phyloP scores from a whole-genome alignment of 176 grass and related monocot species.

The Hyparrhenia diplandra region DNA sequence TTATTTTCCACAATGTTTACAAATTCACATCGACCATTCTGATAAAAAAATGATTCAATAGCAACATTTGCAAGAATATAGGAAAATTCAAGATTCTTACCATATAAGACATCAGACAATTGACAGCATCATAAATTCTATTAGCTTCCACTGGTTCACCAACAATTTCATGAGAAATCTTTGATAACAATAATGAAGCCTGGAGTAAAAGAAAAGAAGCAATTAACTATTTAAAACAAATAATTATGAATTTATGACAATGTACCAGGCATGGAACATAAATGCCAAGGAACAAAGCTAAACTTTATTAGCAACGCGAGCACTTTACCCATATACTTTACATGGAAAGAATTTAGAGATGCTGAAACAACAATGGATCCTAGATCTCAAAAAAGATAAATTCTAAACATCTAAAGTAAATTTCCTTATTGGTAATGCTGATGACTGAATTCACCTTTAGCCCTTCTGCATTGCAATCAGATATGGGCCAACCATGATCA shows the following conservation, averaged over 20 bases:
- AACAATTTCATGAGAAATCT: slow-evolving; percentile 71
- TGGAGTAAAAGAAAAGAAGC: slow-evolving; percentile 27
- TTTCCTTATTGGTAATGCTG: not conserved
- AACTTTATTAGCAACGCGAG: not conserved
- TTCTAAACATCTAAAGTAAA: slow-evolving; percentile 3
- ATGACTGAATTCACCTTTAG: slow-evolving; percentile 50
- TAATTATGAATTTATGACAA: not conserved
- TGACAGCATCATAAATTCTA: slow-evolving; percentile 75
- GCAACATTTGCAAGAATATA: not conserved
- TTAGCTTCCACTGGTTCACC: slow-evolving; percentile 47
- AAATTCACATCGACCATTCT: not conserved
- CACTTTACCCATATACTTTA: not conserved
- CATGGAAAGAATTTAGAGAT: not conserved
- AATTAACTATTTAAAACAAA: not conserved
- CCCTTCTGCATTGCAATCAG: slow-evolving; percentile 96
- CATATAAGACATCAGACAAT: slow-evolving; percentile 81
- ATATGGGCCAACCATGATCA: slow-evolving; percentile 96
- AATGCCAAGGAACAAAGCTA: slow-evolving; percentile 11
- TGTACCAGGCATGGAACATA: not conserved
- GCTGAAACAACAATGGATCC: not conserved
- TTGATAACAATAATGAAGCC: slow-evolving; percentile 71
- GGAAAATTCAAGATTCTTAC: slow-evolving; percentile 45
- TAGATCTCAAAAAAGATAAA: not conserved
- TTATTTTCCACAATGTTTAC: not conserved
- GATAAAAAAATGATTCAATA: not conserved